phyloP scores from a whole-genome alignment of 78 protist species.

The Cavenderia fasciculata region DNA sequence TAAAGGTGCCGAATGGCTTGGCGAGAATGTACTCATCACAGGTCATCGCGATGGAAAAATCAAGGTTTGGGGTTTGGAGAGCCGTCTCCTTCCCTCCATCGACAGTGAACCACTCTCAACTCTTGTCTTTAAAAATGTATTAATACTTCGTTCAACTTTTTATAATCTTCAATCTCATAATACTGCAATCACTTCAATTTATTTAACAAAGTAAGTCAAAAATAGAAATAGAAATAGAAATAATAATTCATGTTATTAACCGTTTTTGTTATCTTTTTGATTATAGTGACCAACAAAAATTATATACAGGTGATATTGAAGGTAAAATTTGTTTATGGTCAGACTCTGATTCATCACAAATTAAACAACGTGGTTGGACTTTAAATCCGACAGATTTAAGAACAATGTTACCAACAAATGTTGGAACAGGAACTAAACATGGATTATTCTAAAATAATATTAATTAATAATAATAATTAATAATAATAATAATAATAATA shows the following conservation, averaged over 20 bases:
- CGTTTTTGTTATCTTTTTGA: neutral
- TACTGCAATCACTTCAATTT: slow-evolving; percentile 28
- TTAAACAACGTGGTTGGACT: slow-evolving; percentile 38
- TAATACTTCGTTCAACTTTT: slow-evolving; percentile 45
- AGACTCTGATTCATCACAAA: slow-evolving; percentile 31
- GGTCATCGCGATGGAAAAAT: slow-evolving; percentile 80
- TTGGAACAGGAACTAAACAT: no score
- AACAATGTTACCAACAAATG: neutral
- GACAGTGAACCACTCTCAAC: neutral
- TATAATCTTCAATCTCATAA: slow-evolving; percentile 2
- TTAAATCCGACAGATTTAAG: neutral
- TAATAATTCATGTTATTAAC: no score
- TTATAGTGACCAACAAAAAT: slow-evolving; percentile 44
- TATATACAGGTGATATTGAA: slow-evolving; percentile 64
- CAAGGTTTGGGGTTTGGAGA: slow-evolving; percentile 70
- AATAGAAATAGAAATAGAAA: neutral
- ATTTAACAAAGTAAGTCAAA: slow-evolving; percentile 18
- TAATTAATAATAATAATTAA: neutral
- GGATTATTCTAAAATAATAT: neutral
- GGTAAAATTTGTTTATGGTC: slow-evolving; percentile 61
- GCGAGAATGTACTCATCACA: slow-evolving; percentile 58
- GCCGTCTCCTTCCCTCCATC: slow-evolving; percentile 11
- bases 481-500: neutral
- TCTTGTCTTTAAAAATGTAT: slow-evolving; percentile 39
- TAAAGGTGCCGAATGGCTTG: slow-evolving; percentile 71